These are phyloP conservation scores for Calonectria crousiana DNA, from an alignment of 2,329 filamentous ascomycete genomes.

Conservation along the genomic window DNA sequence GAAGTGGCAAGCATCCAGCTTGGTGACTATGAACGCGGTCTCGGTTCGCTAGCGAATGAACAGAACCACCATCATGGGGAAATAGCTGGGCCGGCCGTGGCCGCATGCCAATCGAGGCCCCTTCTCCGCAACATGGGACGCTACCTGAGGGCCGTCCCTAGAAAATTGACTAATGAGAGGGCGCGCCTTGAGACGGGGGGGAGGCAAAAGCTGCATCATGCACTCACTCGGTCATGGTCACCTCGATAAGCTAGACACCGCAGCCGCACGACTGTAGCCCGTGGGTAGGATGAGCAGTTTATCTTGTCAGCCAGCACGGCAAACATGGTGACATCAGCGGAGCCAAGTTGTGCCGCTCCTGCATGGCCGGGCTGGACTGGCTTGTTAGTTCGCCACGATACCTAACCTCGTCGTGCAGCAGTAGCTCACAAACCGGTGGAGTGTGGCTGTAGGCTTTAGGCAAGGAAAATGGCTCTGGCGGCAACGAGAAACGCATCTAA, in stretches of 20 bases:
- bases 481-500: not conserved
- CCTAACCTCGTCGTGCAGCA: not conserved
- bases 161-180: constrained; percentile 29
- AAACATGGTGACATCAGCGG: not conserved
- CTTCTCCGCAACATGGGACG: not conserved
- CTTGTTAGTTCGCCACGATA: not conserved
- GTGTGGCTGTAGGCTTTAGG: not conserved
- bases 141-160: constrained; percentile 16
- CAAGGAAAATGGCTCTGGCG: not conserved
- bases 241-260: not conserved
- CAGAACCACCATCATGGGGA: not conserved
- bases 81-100: not conserved
- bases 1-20: not conserved
- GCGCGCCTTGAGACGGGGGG: not conserved
- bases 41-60: not conserved
- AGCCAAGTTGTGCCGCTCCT: not conserved
- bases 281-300: not conserved
- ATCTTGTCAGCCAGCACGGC: not conserved
- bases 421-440: not conserved
- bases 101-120: not conserved
- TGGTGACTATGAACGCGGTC: not conserved
- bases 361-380: not conserved
- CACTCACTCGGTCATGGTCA: not conserved
- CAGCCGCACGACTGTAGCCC: not conserved
- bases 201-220: constrained; percentile 9